Percentiles rank a stretch among this genome's conserved stretches.
phyloP scores from a whole-genome alignment of 768 basidiomycete genomes.

The Tricholoma flavovirens region DNA sequence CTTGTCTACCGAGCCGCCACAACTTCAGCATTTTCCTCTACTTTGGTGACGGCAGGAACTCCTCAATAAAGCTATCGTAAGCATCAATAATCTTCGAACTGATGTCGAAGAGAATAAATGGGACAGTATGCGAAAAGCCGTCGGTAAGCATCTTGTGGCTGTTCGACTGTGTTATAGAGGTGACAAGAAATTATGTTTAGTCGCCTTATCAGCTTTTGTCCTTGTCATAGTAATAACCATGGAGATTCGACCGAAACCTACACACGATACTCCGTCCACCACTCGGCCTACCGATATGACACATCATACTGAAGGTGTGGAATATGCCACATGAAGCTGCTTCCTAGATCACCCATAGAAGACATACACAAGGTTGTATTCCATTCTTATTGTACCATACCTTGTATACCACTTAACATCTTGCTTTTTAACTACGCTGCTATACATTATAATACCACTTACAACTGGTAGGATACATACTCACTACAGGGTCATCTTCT shows the following conservation, averaged over 20 bases:
- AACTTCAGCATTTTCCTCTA: background rate
- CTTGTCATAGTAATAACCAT: constrained; percentile 63
- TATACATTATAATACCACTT: constrained; percentile 17
- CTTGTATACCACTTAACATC: constrained; percentile 23
- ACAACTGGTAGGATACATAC: background rate
- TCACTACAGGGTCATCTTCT: constrained; percentile 54
- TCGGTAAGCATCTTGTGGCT: constrained; percentile 43
- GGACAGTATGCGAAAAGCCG: constrained; percentile 83
- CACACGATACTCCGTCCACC: constrained; percentile 16
- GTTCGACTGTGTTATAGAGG: background rate
- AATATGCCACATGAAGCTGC: background rate
- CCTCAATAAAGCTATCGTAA: constrained; percentile 68
- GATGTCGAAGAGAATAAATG: constrained; percentile 82
- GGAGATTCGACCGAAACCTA: constrained; percentile 54
- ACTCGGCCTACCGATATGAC: background rate
- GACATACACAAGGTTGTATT: constrained; percentile 8
- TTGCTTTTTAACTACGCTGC: constrained; percentile 10
- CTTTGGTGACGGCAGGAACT: constrained; percentile 47
- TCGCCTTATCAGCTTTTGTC: constrained; percentile 59
- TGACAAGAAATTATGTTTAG: constrained; percentile 27
- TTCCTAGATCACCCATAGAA: background rate
- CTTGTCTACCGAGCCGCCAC: constrained; percentile 10
- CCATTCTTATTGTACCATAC: constrained; percentile 25
- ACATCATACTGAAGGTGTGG: background rate
- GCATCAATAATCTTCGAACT: constrained; percentile 72